Evolutionary conservation across 2,329 filamentous ascomycete species (phyloP), one percentile per base, ranked within the genome.

Genomic region (Xylaria hypoxylon): DNA sequence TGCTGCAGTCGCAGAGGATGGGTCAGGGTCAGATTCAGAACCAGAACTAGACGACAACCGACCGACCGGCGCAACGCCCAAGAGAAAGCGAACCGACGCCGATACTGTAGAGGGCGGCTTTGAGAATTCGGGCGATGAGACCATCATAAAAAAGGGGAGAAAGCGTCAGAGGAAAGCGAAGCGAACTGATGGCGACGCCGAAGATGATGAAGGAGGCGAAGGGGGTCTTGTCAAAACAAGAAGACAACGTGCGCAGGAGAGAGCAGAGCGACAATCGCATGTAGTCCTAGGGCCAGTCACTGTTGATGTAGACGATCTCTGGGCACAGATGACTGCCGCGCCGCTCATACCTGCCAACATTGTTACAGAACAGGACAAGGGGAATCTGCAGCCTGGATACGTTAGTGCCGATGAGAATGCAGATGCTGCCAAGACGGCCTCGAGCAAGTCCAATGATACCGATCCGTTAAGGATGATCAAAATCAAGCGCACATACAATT

Each of bases 401-500:
- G 67, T 64, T 19, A 60, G 63, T 28, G 60, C 33, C 28, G 28
- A 59, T 15, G 50, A 2, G 51, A 61, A 58, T 51, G 70, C 28
- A 56, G 47, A 59, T 33, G 71, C 70, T n/a, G 64, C 58, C 24
- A 64, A 66, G 35, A 44, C 63, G 5, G 31, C 53, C 11, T 33
- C 51, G 19, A 62, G 61, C 15, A 61, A 70, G n/a, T 38, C 56
- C 0, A 33, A 26, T 28, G 77, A 78, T 1, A 53, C 76, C 5
- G 69, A 71, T 24, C 51, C 64, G 2, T 70, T 79, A 2, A 76
- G 79, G 5, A 83, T 83, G 79, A 83, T 93, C 72, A 86, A 85
- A 67, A 90, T 93, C 68, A 91, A 89, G 72, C 88, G 90, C 33
- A 90, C 87, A 15, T 93, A 92, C 79, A 91, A 90, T 72, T 93